Base-by-base conservation (phyloP, 345 rosid species). In the Boechera stricta region DNA sequence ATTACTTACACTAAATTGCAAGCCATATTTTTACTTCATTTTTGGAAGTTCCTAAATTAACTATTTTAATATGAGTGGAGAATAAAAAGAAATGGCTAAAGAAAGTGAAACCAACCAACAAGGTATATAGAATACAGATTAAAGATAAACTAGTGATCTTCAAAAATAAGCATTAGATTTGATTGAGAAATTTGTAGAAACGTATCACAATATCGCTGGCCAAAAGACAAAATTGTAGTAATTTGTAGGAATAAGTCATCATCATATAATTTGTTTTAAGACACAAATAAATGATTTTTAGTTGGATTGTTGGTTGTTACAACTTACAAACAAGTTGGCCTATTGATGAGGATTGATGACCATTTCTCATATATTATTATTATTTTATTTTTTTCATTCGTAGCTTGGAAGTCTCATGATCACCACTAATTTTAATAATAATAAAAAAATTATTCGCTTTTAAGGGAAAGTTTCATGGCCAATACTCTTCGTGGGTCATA, bases 271-370 rank as follows among this genome's bases (percentile, higher is more conserved):
- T 33, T 36, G 16, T 67, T 29, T 21, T 48, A 48, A 11, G 38
- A 67, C 33, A 57, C 18, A 35, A 74, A 56, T 64, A 26, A 65
- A 41, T 47, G 69, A 8, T n/a, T 32, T 51, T 53, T 61, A 61
- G 69, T 76, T 69, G 49, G 75, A 69, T 69, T 76, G 55, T 52
- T 69, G 31, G 74, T 54, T 69, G 63, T 62, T 69, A 75, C 69
- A 33, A 29, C 12, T 6, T 21, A 21, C 4, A 11, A 18, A 69
- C 70, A 52, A 61, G 56, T 68, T 60, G 79, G 74, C 15, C 0
- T 60, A 41, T 60, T 61, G 80, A 76, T 41, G 16, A 68, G n/a
- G 59, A 33, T 38, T 11, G 71, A 67, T 67, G 69, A 76, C 47
- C 26, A 18, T 26, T 68, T 76, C 63, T 60, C 39, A 41, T n/a